Evolutionary conservation across 345 rosid species (phyloP).

Genomic region (Arabidopsis arenosa): DNA sequence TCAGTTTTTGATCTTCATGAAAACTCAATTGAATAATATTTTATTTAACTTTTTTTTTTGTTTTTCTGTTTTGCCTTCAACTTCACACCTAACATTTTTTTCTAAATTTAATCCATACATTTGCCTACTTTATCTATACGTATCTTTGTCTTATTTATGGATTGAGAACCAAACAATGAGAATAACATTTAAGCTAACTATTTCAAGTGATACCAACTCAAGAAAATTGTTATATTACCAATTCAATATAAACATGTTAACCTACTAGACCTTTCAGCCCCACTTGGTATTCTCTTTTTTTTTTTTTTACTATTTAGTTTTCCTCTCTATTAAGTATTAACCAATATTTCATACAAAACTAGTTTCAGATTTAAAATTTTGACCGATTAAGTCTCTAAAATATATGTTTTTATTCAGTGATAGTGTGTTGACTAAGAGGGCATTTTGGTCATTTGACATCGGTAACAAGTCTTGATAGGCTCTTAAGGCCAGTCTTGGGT

Average conservation of each 20-base stretch:
- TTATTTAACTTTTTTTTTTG: neutral
- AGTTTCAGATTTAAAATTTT: neutral
- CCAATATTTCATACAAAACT: constrained; percentile 14
- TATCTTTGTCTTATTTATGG: constrained; percentile 38
- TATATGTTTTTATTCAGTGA: constrained; percentile 4
- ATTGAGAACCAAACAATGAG: constrained; percentile 38
- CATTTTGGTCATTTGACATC: constrained; percentile 19
- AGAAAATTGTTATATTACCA: constrained; percentile 32
- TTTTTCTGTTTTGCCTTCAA: constrained; percentile 40
- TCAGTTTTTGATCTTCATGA: constrained; percentile 20
- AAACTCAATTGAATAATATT: constrained; percentile 28
- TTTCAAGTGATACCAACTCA: constrained; percentile 29
- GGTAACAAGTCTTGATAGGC: constrained; percentile 33
- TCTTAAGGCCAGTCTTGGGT: constrained; percentile 23
- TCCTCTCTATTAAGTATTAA: constrained; percentile 10
- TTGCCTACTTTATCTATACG: constrained; percentile 34
- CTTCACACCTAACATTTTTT: constrained; percentile 39
- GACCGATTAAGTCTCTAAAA: neutral
- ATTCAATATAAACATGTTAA: constrained; percentile 37
- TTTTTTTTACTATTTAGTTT: neutral
- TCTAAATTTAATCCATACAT: constrained; percentile 32
- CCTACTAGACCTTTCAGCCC: constrained; percentile 42
- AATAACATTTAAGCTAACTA: constrained; percentile 42
- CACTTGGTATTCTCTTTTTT: constrained; percentile 26
- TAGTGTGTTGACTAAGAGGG: neutral